Percentiles rank a stretch among this genome's conserved stretches.
Evolutionary conservation across 345 rosid genomes (phyloP).

Genomic region (Aquilaria sinensis): DNA sequence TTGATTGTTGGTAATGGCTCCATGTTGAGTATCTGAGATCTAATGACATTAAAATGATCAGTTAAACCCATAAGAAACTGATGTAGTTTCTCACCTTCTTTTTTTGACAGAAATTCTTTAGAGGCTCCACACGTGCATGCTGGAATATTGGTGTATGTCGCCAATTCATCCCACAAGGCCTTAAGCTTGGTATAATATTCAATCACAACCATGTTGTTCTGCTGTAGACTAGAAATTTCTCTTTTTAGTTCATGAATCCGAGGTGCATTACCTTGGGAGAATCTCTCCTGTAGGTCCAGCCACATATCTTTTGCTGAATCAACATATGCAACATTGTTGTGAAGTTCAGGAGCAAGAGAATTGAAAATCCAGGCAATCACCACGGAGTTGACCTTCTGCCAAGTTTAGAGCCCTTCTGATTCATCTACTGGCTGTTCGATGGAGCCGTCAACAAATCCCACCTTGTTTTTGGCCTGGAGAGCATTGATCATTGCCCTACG

Average conservation of each 20-base stretch:
- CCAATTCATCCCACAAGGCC: neutral
- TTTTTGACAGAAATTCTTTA: neutral
- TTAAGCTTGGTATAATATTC: neutral
- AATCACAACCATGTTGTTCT: neutral
- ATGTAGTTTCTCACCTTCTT: neutral
- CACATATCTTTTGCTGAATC: neutral
- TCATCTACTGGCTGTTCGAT: neutral
- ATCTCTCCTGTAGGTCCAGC: no score
- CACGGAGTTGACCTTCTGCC: neutral
- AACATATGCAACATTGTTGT: neutral
- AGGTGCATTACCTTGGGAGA: neutral
- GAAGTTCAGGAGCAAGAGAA: neutral
- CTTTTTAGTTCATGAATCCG: neutral
- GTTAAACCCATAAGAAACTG: neutral
- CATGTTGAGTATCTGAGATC: no score
- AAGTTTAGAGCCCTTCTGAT: neutral
- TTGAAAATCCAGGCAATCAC: neutral
- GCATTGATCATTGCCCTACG: neutral
- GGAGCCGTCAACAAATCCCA: neutral
- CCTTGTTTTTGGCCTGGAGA: neutral
- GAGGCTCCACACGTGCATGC: neutral
- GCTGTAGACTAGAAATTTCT: neutral
- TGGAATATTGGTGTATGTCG: neutral
- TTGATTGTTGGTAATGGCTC: no score
- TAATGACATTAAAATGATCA: neutral